phyloP scores from a whole-genome alignment of 768 basidiomycete species.

The Tylopilus felleus region DNA sequence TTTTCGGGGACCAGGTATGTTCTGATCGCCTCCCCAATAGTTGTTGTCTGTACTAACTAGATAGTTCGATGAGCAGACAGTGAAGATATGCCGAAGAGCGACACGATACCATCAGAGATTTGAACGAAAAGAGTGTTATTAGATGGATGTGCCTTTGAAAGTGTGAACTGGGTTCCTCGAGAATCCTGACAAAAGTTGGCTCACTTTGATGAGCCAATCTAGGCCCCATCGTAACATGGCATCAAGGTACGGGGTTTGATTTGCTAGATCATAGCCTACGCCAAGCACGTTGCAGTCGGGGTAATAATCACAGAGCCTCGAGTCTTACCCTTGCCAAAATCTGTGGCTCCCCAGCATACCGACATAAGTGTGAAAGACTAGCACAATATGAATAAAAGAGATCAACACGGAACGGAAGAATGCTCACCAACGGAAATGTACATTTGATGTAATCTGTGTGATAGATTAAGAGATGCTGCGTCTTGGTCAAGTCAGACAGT shows the following conservation, averaged over 20 bases:
- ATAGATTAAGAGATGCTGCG: neutral
- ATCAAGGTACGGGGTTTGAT: constrained; percentile 91
- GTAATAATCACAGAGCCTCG: neutral
- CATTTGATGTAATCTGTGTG: constrained; percentile 79
- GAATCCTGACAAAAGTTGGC: constrained; percentile 6
- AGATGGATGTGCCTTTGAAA: constrained; percentile 70
- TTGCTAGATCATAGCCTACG: constrained; percentile 75
- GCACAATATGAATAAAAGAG: constrained; percentile 1
- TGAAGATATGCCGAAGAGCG: neutral
- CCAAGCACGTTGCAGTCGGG: neutral
- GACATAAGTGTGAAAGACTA: constrained; percentile 83
- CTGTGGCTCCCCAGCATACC: constrained; percentile 86
- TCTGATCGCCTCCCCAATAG: constrained; percentile 88
- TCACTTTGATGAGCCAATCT: constrained; percentile 87
- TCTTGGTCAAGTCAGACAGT: constrained; percentile 15
- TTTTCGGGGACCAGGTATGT: constrained; percentile 70
- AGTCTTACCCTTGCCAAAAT: constrained; percentile 68
- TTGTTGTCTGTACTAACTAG: constrained; percentile 61
- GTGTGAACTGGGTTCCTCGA: neutral
- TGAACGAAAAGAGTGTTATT: constrained; percentile 73
- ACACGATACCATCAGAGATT: constrained; percentile 57
- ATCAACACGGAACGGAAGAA: neutral
- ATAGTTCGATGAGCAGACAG: constrained; percentile 1
- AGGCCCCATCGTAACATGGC: constrained; percentile 87
- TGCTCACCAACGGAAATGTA: constrained; percentile 73